Base-by-base conservation (phyloP, 768 basidiomycete species). In the Psilocybe azurescens region DNA sequence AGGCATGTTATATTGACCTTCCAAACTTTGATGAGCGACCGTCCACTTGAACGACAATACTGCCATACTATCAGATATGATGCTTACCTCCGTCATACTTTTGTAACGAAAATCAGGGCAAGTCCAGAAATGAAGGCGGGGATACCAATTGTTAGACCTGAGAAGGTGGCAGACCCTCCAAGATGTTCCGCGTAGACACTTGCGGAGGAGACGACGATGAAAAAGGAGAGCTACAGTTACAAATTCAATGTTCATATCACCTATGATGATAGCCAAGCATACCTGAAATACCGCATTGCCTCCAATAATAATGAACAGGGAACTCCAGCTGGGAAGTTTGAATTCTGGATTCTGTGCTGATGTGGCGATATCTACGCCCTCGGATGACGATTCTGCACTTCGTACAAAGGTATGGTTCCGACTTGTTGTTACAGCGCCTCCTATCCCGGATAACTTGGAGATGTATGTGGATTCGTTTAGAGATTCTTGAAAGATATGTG, bases 131-230 rank as follows among this genome's bases (percentile, higher is more conserved):
- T 81, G 2, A 85, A 73, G 11, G 86, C 84, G 9, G 89, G 90
- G 61, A 91, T 87, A 65, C 89, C 89, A 60, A 89, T 85, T 36
- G 83, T 81, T 5, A 91, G 67, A 54, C 89, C 88, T 38, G 89
- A 86, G 70, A 91, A 91, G 0, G 86, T 87, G 20, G 86, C 77
- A n/a, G 77, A 82, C 14, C 89, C 89, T 24, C 88, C 88, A 5
- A 90, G 76, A 64, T 83, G 77, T 61, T 84, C 79, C 0, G 87
- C 85, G 67, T 91, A 90, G 53, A 79, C 77, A 66, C 83, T 85
- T 1, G 88, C 85, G 0, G 89, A 88, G 3, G 89, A 87, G 4
- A 91, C 85, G 49, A 89, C 78, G 60, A 89, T 83, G 72, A 89
- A 91, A 75, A 90, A 90, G 0, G 86, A 84, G 3, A 87, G n/a